These are phyloP conservation scores for Melampsora americana DNA, from an alignment of 1,284 basidiomycete species.

Conservation along the genomic window DNA sequence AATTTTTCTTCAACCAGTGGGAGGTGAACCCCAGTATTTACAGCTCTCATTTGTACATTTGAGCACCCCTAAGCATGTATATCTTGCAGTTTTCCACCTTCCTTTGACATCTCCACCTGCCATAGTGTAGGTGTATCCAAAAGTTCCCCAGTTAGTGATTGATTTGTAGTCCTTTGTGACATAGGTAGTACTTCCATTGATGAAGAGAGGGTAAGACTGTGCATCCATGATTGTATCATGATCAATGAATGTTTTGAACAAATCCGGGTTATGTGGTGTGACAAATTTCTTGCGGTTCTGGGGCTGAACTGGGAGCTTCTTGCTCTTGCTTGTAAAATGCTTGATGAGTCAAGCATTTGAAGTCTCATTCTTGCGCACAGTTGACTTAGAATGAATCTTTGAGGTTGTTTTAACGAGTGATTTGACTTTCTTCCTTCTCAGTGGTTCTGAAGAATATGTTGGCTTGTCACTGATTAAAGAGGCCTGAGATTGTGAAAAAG, in stretches of 20 bases:
- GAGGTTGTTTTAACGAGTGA: too few relatives aligned
- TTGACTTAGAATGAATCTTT: too few relatives aligned
- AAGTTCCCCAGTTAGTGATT: not conserved
- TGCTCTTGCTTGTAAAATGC: too few relatives aligned
- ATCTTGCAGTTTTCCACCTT: not conserved
- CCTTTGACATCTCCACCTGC: not conserved
- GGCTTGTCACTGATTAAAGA: too few relatives aligned
- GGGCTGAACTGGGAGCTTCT: too few relatives aligned
- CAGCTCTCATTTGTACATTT: not conserved
- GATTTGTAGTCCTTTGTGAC: not conserved
- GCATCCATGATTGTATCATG: not conserved
- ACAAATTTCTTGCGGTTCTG: too few relatives aligned
- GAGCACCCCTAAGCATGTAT: not conserved
- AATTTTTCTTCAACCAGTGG: not conserved
- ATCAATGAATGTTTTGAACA: not conserved
- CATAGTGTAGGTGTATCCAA: not conserved
- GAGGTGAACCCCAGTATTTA: not conserved
- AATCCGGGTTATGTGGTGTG: too few relatives aligned
- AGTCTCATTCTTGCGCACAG: too few relatives aligned
- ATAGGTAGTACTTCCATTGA: not conserved
- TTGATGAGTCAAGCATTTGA: too few relatives aligned
- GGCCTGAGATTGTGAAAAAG: too few relatives aligned
- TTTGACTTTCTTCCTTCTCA: too few relatives aligned
- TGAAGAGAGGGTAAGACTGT: constrained; percentile 2
- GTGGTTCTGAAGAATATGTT: too few relatives aligned